Percentiles rank a stretch among this genome's conserved stretches.
Conservation (phyloP, 768 basidiomycete genomes). For the Pleurotus citrinopileatus region DNA sequence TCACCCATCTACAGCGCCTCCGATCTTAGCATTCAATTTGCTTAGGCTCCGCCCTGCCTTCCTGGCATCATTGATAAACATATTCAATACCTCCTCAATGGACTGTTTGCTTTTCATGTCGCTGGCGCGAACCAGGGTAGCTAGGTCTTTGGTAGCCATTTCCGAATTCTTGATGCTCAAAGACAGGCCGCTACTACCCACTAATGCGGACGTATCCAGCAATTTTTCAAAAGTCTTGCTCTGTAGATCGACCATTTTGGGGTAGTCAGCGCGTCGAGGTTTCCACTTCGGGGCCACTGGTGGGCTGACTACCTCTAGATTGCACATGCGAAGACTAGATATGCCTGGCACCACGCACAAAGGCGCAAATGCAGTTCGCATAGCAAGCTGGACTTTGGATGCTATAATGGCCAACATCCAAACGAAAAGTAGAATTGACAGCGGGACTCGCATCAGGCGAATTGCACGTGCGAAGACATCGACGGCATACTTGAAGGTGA, state of each 20-base stretch:
- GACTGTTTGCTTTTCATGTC: slow-evolving; percentile 57
- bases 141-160: slow-evolving; percentile 71
- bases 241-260: slow-evolving; percentile 57
- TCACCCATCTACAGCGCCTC: slow-evolving; percentile 72
- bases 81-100: slow-evolving; percentile 47
- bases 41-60: slow-evolving; percentile 57
- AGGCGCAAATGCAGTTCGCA: slow-evolving; percentile 52
- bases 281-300: slow-evolving; percentile 9
- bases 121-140: slow-evolving; percentile 60
- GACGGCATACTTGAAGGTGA: slow-evolving; percentile 36
- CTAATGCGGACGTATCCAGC: slow-evolving; percentile 45
- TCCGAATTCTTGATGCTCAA: slow-evolving; percentile 74
- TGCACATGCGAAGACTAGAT: slow-evolving; percentile 45
- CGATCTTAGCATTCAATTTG: slow-evolving; percentile 62
- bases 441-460: slow-evolving; percentile 49
- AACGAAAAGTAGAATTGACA: slow-evolving; percentile 50
- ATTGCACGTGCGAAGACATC: slow-evolving; percentile 49
- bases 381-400: slow-evolving; percentile 33
- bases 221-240: slow-evolving; percentile 61
- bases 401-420: slow-evolving; percentile 48
- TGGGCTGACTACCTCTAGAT: slow-evolving; percentile 7
- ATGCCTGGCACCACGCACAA: slow-evolving; percentile 63
- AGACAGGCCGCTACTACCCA: slow-evolving; percentile 57
- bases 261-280: slow-evolving; percentile 58
- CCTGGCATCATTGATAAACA: slow-evolving; percentile 62